These are phyloP conservation scores for Sherardia arvensis DNA, from an alignment of 257 asterid genomes.

Conservation along the genomic window DNA sequence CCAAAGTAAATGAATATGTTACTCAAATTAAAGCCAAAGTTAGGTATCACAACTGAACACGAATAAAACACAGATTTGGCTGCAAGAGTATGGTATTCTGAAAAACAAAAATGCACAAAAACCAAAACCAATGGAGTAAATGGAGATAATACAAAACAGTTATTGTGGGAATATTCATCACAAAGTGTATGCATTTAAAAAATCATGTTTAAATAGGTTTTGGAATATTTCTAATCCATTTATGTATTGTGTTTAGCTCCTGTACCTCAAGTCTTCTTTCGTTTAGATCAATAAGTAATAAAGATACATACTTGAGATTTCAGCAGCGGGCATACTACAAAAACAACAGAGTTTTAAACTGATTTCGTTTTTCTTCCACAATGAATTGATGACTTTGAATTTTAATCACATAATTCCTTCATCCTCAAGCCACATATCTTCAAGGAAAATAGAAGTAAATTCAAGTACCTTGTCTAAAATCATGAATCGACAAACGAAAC, in stretches of 20 bases:
- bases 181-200: not conserved
- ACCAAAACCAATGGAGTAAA: not conserved
- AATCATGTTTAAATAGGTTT: not conserved
- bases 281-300: not conserved
- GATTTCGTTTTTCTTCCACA: not conserved
- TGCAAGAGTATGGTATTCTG: not conserved
- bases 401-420: not conserved
- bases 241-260: too few species aligned
- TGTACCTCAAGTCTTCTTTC: not conserved
- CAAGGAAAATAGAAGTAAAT: not conserved
- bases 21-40: not conserved
- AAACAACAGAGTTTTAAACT: not conserved
- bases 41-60: not conserved
- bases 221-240: not conserved
- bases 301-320: not conserved
- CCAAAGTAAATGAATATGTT: not conserved
- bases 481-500: not conserved
- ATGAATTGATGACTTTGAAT: not conserved
- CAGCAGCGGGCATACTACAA: not conserved
- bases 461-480: not conserved
- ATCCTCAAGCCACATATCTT: not conserved
- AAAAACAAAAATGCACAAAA: too few species aligned
- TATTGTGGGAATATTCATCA: not conserved
- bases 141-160: too few species aligned
- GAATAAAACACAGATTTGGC: too few species aligned